These are phyloP conservation scores for Saccharomycopsis capsularis DNA, from an alignment of 805 yeast species.

Conservation along the genomic window DNA sequence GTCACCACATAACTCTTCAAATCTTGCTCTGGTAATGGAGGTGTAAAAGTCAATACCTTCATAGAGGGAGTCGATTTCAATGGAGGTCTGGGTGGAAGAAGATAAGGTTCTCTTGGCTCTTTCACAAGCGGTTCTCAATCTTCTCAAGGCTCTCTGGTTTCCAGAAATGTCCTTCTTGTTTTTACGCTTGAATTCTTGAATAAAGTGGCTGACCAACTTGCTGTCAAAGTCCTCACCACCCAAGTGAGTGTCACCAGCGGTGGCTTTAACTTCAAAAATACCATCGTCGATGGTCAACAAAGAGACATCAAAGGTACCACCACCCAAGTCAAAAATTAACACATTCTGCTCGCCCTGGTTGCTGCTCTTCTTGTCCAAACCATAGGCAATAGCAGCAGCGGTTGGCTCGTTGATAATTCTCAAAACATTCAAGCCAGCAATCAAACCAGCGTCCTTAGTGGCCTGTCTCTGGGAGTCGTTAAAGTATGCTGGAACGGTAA, in stretches of 20 bases:
- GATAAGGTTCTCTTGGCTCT: constrained; percentile 86
- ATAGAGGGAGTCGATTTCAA: constrained; percentile 88
- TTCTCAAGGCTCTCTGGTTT: constrained; percentile 78
- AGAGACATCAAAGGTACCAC: constrained; percentile 84
- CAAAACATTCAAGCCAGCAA: constrained; percentile 90
- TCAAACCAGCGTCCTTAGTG: constrained; percentile 32
- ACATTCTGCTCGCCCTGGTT: constrained; percentile 53
- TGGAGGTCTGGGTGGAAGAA: constrained; percentile 89
- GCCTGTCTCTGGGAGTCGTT: constrained; percentile 98
- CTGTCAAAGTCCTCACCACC: constrained; percentile 87
- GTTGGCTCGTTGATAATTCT: constrained; percentile 96
- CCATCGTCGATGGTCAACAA: constrained; percentile 72
- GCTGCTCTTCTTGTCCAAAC: constrained; percentile 52
- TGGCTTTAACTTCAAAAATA: constrained; percentile 76
- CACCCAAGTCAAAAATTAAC: constrained; percentile 75
- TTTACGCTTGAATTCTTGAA: constrained; percentile 76
- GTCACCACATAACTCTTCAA: constrained; percentile 92
- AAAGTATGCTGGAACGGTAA: constrained; percentile 95
- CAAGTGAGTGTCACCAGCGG: constrained; percentile 62
- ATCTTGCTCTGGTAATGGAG: constrained; percentile 93
- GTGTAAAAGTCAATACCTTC: constrained; percentile 97
- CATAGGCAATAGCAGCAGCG: constrained; percentile 98
- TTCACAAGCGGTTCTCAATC: constrained; percentile 83
- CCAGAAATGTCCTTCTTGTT: constrained; percentile 68
- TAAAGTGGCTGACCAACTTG: constrained; percentile 71